Evolutionary conservation across 768 basidiomycete species (phyloP), one percentile per base, ranked within the genome.

Genomic region (Strobilomyces echinocephalus): DNA sequence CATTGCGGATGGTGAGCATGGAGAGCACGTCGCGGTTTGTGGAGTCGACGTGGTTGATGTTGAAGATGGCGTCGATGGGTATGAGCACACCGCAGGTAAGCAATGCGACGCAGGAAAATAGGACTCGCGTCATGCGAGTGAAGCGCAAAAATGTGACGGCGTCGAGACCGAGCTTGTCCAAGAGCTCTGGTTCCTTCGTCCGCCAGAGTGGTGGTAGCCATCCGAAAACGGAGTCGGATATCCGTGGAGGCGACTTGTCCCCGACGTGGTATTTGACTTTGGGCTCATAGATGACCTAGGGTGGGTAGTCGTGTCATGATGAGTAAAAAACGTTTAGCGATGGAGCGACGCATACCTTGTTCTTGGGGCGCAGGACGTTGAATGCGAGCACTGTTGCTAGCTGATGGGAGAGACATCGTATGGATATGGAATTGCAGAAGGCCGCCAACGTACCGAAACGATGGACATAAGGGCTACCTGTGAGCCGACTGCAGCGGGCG

Each of bases 101-200:
- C 46, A 79, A 44, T 1, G 85, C 84, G 53, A 92, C 76, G 31
- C 73, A 70, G 24, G 78, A 70, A 74, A 92, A 93, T 46, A 89
- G 74, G 70, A 75, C 78, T 18, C 92, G 86, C 65, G 87, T 79
- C 72, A 99, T 81, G 50, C 94, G 85, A 24, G 88, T 80, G 70
- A 98, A 97, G 26, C 95, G 87, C 21, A 99, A 81, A 69, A 88
- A 99, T 21, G 88, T 81, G 45, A 94, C 91, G 0, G 95, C 95
- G 64, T 99, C 97, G 10, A 97, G 83, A 26, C 95, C 95, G 69
- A 91, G 75, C 68, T 88, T 89, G 60, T 89, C 85, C 28, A 95
- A 75, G 33, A 97, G 82, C 57, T 93, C 88, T n/a, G 89, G 84
- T 66, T 97, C 94, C 63, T 86, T 87, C 24, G 88, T 85, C 57